A percentile compares a stretch with the other conserved stretches of the same genome.
phyloP scores from a whole-genome alignment of 208 protist species.

The Crithidia sp. region DNA sequence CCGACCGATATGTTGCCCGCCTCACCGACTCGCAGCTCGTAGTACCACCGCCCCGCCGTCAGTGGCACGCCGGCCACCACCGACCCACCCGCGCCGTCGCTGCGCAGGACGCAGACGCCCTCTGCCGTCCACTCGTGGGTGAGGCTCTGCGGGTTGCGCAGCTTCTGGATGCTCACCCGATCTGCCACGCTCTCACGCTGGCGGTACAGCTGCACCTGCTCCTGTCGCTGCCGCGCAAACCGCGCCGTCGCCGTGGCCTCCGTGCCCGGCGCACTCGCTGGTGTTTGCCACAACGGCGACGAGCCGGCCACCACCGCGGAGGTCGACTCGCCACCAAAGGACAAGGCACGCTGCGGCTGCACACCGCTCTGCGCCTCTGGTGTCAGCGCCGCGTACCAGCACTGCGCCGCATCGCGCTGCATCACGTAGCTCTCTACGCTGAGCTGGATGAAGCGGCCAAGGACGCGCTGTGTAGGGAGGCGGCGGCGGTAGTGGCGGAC shows the following conservation, averaged over 20 bases:
- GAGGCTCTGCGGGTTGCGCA: conserved; percentile 56
- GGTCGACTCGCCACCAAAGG: too few species aligned
- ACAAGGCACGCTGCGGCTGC: not conserved
- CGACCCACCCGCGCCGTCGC: conserved; percentile 43
- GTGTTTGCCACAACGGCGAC: not conserved
- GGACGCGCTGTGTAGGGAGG: conserved; percentile 32
- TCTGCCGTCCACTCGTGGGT: conserved; percentile 77
- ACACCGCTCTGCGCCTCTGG: not conserved
- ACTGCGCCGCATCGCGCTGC: conserved; percentile 67
- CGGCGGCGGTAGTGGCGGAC: conserved; percentile 67
- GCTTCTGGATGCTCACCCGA: conserved; percentile 69
- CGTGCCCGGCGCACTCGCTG: not conserved
- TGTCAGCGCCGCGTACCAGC: conserved; percentile 31
- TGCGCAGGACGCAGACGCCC: conserved; percentile 66
- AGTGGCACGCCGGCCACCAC: conserved; percentile 70
- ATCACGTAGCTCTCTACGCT: conserved; percentile 76
- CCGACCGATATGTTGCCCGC: conserved; percentile 76
- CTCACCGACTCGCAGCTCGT: conserved; percentile 78
- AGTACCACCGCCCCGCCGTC: conserved; percentile 84
- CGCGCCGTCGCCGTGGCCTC: conserved; percentile 36
- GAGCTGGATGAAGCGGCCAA: conserved; percentile 76
- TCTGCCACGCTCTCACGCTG: conserved; percentile 53
- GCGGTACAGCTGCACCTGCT: conserved; percentile 74
- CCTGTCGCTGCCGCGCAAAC: conserved; percentile 64
- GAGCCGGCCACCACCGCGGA: too few species aligned